phyloP scores from a whole-genome alignment of 2,329 filamentous ascomycete genomes.

The Cercospora zeae-maydis region DNA sequence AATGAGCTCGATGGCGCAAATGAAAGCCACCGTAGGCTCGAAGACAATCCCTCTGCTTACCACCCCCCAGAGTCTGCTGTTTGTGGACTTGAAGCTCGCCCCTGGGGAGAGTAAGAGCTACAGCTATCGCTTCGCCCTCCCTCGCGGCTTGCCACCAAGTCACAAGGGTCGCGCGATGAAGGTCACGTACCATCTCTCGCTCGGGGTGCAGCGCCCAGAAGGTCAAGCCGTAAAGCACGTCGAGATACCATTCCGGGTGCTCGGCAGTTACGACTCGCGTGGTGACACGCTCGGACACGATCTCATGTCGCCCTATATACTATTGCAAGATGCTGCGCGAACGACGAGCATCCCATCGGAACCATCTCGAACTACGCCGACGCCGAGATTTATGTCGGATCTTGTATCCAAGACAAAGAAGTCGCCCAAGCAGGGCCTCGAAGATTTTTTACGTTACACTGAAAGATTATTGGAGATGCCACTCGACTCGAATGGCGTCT shows the following conservation, averaged over 20 bases:
- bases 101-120: conserved; percentile 87
- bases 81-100: conserved; percentile 82
- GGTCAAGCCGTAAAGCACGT: conserved; percentile 82
- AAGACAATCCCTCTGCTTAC: conserved; percentile 88
- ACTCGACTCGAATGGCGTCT: conserved; percentile 53
- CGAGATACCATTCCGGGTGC: conserved; percentile 85
- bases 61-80: conserved; percentile 91
- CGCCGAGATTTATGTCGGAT: conserved; percentile 20
- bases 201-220: conserved; percentile 85
- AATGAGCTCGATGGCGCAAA: conserved; percentile 90
- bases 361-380: conserved; percentile 6
- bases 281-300: conserved; percentile 91
- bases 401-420: conserved; percentile 37
- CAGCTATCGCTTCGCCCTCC: conserved; percentile 80
- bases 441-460: conserved; percentile 73
- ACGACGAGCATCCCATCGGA: conserved; percentile 39
- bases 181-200: conserved; percentile 82
- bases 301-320: conserved; percentile 87
- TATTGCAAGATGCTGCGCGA: conserved; percentile 77
- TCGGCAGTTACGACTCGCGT: conserved; percentile 85
- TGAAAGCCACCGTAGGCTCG: conserved; percentile 81
- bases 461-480: conserved; percentile 66
- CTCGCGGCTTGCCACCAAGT: conserved; percentile 82
- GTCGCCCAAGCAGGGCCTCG: conserved; percentile 38
- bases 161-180: conserved; percentile 93